Percentiles rank a stretch among this genome's conserved stretches.
These are phyloP conservation scores for Emydomyces testavorans DNA, from an alignment of 2,329 filamentous ascomycete species.

Conservation along the genomic window DNA sequence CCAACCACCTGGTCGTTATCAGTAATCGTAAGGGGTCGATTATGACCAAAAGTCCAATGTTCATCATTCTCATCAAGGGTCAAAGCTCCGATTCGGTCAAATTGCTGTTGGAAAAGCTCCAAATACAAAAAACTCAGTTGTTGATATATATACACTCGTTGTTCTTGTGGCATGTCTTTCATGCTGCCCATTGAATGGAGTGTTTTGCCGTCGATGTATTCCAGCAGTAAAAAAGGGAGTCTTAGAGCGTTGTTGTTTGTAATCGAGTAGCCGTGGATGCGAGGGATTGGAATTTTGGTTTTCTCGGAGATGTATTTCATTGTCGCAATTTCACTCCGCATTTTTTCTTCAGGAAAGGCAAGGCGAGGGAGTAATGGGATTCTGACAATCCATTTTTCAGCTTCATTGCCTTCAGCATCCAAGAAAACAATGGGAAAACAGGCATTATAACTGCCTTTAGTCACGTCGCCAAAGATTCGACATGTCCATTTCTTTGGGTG, in stretches of 20 bases:
- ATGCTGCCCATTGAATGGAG: neutral
- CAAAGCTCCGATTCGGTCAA: conserved; percentile 9
- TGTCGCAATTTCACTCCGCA: conserved; percentile 10
- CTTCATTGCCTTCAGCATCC: too few relatives aligned
- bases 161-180: neutral
- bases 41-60: conserved; percentile 9
- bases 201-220: conserved; percentile 10
- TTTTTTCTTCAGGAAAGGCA: conserved; percentile 11
- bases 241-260: conserved; percentile 10
- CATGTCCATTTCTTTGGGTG: too few relatives aligned
- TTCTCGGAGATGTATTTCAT: conserved; percentile 15
- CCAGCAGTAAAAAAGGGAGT: conserved; percentile 11
- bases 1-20: conserved; percentile 10
- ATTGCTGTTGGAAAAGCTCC: conserved; percentile 8
- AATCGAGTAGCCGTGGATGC: conserved; percentile 8
- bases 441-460: too few relatives aligned
- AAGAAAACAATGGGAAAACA: too few relatives aligned
- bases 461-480: too few relatives aligned
- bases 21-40: conserved; percentile 5
- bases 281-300: conserved; percentile 19
- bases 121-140: conserved; percentile 8
- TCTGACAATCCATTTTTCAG: conserved; percentile 6
- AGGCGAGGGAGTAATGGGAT: conserved; percentile 13
- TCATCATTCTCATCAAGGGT: conserved; percentile 8
- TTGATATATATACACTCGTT: neutral